Conservation (phyloP, 2,329 filamentous ascomycete species). For the Penicillium hesseltinei region DNA sequence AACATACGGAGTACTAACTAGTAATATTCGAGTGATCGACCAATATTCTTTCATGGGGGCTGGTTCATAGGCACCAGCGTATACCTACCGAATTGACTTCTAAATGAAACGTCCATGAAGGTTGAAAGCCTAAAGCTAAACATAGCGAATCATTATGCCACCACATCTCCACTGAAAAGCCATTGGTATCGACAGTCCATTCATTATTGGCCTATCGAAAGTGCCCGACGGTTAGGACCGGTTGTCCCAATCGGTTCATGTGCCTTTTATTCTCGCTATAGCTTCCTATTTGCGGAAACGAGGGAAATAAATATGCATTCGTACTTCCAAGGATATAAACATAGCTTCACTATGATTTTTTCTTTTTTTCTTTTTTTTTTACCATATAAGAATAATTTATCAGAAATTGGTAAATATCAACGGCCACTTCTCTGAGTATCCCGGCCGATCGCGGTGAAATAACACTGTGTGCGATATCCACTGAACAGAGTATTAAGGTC, state of each 20-base stretch:
- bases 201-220: not conserved
- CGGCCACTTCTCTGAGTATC: not conserved
- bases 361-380: not conserved
- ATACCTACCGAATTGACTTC: not conserved
- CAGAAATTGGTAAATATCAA: not conserved
- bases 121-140: slow-evolving; percentile 3
- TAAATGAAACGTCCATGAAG: not conserved
- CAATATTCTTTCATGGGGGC: slow-evolving; percentile 9
- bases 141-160: not conserved
- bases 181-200: not conserved
- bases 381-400: not conserved
- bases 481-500: not conserved
- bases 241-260: not conserved
- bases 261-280: not conserved
- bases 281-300: not conserved
- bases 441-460: not conserved
- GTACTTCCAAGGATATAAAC: not conserved
- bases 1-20: no score
- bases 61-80: slow-evolving; percentile 15
- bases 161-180: not conserved
- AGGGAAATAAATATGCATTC: not conserved
- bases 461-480: not conserved
- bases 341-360: not conserved
- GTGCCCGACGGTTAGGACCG: slow-evolving; percentile 11
- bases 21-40: not conserved